Percentiles rank a stretch among this genome's conserved stretches.
Conservation (phyloP, 2,329 filamentous ascomycete genomes). For the Aspergillaceae sp. region DNA sequence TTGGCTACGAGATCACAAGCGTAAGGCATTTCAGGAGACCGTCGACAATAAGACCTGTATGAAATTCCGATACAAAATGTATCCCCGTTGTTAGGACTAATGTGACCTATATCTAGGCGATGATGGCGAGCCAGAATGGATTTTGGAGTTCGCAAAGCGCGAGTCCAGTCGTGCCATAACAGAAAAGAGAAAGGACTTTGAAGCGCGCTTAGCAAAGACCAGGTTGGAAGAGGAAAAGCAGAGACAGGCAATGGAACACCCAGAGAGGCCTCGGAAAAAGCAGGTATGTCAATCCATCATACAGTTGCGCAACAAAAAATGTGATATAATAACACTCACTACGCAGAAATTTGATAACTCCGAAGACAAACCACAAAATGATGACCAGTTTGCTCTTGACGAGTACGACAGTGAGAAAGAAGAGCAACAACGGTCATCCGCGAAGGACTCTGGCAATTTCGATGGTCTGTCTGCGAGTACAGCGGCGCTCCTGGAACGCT, state of each 20-base stretch:
- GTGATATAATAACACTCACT: too few relatives aligned
- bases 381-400: constrained; percentile 65
- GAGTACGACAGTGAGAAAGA: constrained; percentile 62
- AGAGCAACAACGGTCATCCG: constrained; percentile 15
- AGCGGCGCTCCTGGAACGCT: constrained; percentile 60
- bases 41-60: constrained; percentile 38
- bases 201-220: constrained; percentile 59
- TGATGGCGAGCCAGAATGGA: constrained; percentile 76
- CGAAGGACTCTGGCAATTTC: constrained; percentile 22
- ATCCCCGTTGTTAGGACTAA: constrained; percentile 2
- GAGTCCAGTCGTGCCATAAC: constrained; percentile 60
- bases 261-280: constrained; percentile 42
- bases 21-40: constrained; percentile 48
- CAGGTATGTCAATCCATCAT: constrained; percentile 21
- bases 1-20: constrained; percentile 80
- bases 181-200: constrained; percentile 61
- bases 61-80: constrained; percentile 10
- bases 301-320: too few relatives aligned
- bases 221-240: constrained; percentile 55
- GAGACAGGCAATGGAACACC: constrained; percentile 42
- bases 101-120: constrained; percentile 30
- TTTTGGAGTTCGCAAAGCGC: constrained; percentile 65
- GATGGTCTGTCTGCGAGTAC: constrained; percentile 64
- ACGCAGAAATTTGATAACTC: constrained; percentile 21
- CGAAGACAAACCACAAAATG: constrained; percentile 36